A percentile compares a stretch with the other conserved stretches of the same genome.
phyloP scores from a whole-genome alignment of 2,329 filamentous ascomycete genomes.

The Ploettnerulaceae sp. region DNA sequence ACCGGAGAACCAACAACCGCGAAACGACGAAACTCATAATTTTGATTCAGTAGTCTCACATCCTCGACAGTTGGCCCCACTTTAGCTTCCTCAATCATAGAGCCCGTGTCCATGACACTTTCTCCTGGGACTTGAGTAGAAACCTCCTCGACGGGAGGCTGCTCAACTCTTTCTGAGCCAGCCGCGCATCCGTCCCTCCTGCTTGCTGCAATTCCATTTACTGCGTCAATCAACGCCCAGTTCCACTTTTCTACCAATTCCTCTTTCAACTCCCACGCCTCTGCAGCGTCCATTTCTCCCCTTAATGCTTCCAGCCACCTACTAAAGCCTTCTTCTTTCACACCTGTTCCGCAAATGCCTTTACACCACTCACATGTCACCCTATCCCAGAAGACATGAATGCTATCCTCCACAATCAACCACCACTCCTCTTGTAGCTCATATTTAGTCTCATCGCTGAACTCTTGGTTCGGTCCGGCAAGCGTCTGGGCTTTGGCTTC shows the following conservation, averaged over 20 bases:
- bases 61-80: background rate
- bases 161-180: background rate
- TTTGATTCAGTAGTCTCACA: background rate
- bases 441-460: background rate
- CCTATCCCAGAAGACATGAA: background rate
- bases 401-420: background rate
- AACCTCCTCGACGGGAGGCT: background rate
- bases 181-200: background rate
- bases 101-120: background rate
- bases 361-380: background rate
- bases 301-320: background rate
- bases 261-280: background rate
- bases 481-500: background rate
- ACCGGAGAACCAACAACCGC: background rate
- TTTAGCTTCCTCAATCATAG: background rate
- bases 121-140: background rate
- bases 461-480: background rate
- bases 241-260: background rate
- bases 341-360: background rate
- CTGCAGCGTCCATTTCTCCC: background rate
- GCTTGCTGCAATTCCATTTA: background rate
- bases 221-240: background rate
- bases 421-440: background rate
- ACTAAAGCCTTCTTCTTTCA: background rate
- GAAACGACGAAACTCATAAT: background rate